Base-by-base conservation (phyloP, 768 basidiomycete genomes). In the Mycena galericulata region DNA sequence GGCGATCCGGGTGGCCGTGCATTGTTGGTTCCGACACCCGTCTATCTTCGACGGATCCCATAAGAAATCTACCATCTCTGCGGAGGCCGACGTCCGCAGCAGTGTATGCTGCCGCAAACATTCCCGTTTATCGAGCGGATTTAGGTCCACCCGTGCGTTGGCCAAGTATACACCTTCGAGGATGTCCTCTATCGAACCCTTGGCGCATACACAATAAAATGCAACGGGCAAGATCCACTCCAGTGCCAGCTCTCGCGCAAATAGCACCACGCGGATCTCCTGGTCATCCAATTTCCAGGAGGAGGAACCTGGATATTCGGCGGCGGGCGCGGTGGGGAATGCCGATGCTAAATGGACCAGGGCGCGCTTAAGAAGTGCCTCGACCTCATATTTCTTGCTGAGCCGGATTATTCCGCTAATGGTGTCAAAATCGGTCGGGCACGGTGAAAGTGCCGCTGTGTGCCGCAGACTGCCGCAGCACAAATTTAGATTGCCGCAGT, bases 321-420 rank as follows among this genome's bases (percentile, higher is more conserved):
- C 26, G 45, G 62, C 4, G 38, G 36, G 20, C 18, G 7, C 9
- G 36, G 15, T 1, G 30, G 60, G 50, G 22, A 63, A 62, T 11
- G 17, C 46, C 0, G 67, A 47, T 14, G 53, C 46, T 4, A 68
- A 40, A 24, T 68, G 67, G n/a, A 7, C 27, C 9, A 68, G 34
- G 2, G 61, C 67, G 4, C 67, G 50, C 41, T 55, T 58, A 15
- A 32, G 10, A 26, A 62, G 62, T 10, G 40, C 2, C 1, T 57
- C 62, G 40, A 62, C 60, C 7, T 63, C 53, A 40, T 68, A 68
- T 56, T 68, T 68, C 32, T 34, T 62, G 47, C 61, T 64, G 40
- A 68, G 43, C 14, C 67, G 61, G n/a, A 63, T 12, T 10, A 68
- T 51, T 3, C 67, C 61, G 30, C 43, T 27, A 7, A 68, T 9